Conservation (phyloP, 2,329 filamentous ascomycete species). For the Endoconidiophora polonica region DNA sequence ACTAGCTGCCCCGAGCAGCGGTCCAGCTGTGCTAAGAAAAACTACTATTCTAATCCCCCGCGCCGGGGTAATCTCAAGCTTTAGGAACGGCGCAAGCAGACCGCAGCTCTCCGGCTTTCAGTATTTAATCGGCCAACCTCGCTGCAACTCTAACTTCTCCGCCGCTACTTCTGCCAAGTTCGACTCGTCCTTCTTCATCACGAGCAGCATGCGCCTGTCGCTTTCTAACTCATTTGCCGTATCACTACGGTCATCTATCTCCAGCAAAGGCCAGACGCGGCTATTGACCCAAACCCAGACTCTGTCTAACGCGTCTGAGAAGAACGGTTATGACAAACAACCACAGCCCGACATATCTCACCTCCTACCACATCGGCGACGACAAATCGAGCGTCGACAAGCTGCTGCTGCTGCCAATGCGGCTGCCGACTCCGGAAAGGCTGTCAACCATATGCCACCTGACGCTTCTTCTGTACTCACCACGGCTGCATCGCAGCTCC, state of each 20-base stretch:
- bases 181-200: conserved; percentile 10
- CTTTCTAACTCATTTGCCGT: conserved; percentile 9
- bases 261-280: conserved; percentile 4
- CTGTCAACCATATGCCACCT: conserved; percentile 23
- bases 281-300: conserved; percentile 4
- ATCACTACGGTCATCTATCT: background rate
- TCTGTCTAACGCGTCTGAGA: background rate
- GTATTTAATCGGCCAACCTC: background rate
- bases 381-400: conserved; percentile 12
- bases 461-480: conserved; percentile 41
- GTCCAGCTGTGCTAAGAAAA: conserved; percentile 5
- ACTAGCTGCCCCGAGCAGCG: conserved; percentile 9
- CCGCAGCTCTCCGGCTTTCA: background rate
- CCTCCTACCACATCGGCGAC: conserved; percentile 12
- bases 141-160: background rate
- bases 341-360: background rate
- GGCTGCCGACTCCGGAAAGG: conserved; percentile 12
- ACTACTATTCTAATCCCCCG: background rate
- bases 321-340: background rate
- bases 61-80: background rate
- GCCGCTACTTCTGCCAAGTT: background rate
- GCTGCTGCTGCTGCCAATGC: conserved; percentile 8
- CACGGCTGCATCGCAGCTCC: conserved; percentile 32
- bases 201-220: conserved; percentile 7
- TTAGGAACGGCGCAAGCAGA: background rate